A percentile compares a stretch with the other conserved stretches of the same genome.
Conservation (phyloP, 2,329 filamentous ascomycete species). For the Alternaria sp. region DNA sequence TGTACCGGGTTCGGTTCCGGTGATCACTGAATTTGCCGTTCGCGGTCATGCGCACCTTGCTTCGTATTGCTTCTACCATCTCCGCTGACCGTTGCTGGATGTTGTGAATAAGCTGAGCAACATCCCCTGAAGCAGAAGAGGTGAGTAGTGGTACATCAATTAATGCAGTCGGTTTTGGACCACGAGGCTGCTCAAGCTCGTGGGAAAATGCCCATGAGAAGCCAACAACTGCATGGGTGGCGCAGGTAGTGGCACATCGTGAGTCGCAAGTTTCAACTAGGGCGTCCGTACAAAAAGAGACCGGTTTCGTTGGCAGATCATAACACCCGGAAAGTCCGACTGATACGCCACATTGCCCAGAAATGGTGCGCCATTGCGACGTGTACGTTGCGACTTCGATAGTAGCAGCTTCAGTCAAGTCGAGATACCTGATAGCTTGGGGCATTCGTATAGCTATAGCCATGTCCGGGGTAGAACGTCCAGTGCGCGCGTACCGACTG, state of each 20-base stretch:
- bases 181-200: rapidly evolving
- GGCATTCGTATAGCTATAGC: background rate
- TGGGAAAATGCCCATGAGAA: background rate
- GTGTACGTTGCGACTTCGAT: background rate
- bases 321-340: background rate
- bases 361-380: background rate
- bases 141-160: background rate
- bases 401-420: no score
- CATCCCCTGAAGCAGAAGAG: background rate
- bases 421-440: no score
- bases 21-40: background rate
- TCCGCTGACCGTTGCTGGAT: background rate
- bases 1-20: rapidly evolving
- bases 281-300: rapidly evolving
- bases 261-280: background rate
- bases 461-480: background rate
- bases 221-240: background rate
- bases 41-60: background rate
- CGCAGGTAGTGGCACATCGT: background rate
- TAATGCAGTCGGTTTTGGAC: no score
- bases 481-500: background rate
- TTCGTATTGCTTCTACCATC: background rate
- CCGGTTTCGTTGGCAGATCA: rapidly evolving
- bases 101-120: background rate
- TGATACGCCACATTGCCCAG: background rate